Conservation (phyloP, 768 basidiomycete species). For the Termitomyces sp. region DNA sequence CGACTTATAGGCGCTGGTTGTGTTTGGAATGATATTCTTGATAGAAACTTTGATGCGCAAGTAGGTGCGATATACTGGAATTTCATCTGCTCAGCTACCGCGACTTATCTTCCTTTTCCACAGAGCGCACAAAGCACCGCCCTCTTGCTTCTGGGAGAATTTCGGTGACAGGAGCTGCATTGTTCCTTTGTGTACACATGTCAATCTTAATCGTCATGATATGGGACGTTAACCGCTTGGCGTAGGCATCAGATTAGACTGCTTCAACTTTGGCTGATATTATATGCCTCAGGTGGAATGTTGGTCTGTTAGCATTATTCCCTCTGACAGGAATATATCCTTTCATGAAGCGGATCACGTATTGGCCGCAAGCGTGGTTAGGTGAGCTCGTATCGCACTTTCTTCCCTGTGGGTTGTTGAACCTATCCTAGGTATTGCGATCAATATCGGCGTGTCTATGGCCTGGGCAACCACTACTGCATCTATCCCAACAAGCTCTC, state of each 20-base stretch:
- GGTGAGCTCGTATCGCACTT: conserved; percentile 16
- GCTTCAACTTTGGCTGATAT: not conserved
- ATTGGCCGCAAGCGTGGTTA: conserved; percentile 41
- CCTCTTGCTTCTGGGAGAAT: conserved; percentile 27
- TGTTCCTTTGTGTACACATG: conserved; percentile 20
- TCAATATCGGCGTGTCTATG: conserved; percentile 8
- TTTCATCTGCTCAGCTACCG: conserved; percentile 16
- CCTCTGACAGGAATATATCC: conserved; percentile 28
- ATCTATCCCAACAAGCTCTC: conserved; percentile 1
- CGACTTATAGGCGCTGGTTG: conserved; percentile 11
- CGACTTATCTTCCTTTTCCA: conserved; percentile 5
- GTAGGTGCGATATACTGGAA: conserved; percentile 26
- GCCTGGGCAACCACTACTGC: conserved; percentile 8
- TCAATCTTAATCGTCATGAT: conserved; percentile 9
- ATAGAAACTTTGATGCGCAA: conserved; percentile 26
- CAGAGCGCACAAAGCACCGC: conserved; percentile 18
- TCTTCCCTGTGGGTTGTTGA: not conserved
- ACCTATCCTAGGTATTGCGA: conserved; percentile 1
- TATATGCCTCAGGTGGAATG: conserved; percentile 2
- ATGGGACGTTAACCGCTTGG: conserved; percentile 13
- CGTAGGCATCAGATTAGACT: conserved; percentile 1
- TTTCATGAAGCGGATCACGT: conserved; percentile 37
- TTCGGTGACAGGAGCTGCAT: conserved; percentile 23
- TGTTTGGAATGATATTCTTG: conserved; percentile 22
- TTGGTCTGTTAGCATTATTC: conserved; percentile 18